phyloP scores from a whole-genome alignment of 495 filamentous ascomycete species.

The Lineolata rhizophorae region DNA sequence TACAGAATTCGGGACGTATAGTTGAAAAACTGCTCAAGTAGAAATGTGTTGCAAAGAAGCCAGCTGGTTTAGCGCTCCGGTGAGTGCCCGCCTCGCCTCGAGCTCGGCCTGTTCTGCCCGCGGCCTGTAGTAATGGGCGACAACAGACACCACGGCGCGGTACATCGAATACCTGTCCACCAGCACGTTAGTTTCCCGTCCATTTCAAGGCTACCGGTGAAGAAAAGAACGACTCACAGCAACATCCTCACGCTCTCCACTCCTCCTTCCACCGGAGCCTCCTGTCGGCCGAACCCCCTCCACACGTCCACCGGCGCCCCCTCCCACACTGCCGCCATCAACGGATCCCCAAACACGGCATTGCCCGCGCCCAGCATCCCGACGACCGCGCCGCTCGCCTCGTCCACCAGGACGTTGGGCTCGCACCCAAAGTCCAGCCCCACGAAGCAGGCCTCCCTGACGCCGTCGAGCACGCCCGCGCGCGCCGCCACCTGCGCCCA shows the following conservation, averaged over 20 bases:
- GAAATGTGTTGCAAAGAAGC: too few species aligned
- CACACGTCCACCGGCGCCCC: too few species aligned
- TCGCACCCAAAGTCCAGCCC: constrained; percentile 33
- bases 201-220: constrained; percentile 29
- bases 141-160: constrained; percentile 13
- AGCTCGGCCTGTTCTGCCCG: constrained; percentile 12
- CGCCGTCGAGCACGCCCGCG: constrained; percentile 28
- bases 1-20: too few species aligned
- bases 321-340: constrained; percentile 28
- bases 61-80: constrained; percentile 15
- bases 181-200: background rate
- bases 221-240: constrained; percentile 55
- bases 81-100: constrained; percentile 15
- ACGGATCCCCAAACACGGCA: constrained; percentile 36
- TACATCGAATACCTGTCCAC: constrained; percentile 16
- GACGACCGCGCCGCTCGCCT: constrained; percentile 18
- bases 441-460: constrained; percentile 32
- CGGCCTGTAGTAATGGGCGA: constrained; percentile 15
- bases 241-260: constrained; percentile 13
- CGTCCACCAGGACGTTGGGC: constrained; percentile 35
- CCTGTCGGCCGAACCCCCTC: too few species aligned
- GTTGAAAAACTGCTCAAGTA: too few species aligned
- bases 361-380: constrained; percentile 26
- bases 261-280: constrained; percentile 8
- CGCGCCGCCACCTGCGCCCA: constrained; percentile 15